Base-by-base conservation (phyloP, 2,329 filamentous ascomycete species). In the Neospermospora avenae region DNA sequence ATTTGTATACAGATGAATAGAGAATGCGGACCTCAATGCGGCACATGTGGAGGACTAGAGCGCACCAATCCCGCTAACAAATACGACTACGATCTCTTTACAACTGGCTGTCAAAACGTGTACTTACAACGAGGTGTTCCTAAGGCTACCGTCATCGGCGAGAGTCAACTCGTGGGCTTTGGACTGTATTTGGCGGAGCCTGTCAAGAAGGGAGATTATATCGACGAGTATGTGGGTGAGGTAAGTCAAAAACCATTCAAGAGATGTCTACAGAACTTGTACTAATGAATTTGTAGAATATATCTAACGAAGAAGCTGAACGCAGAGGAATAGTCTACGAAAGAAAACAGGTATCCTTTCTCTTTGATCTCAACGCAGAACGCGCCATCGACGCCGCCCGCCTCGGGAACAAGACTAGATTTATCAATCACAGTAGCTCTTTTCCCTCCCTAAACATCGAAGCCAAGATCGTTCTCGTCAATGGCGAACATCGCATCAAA, bases 151-250 rank as follows among this genome's bases (percentile, higher is more conserved):
- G 74, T 90, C 3, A 77, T 92, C 4, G 91, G 89, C 2, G 80
- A 86, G 57, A 92, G 88, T 49, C 84, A 85, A 62, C 81, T 93
- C 13, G 79, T 83, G 55, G 80, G 79, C 2, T 91, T 91, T 64
- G 91, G 90, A 0, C 78, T 95, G 0, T 93, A 89, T 70, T 81
- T 87, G 1, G 87, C 58, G 2, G 71, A 72, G 51, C 46, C 67
- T 2, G 66, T 69, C 7, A 59, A 59, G 24, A 70, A 82, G 61
- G 84, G 87, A 55, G 86, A 89, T n/a, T 93, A 89, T 66, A 79
- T 95, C 18, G 88, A 89, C 34, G 91, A 95, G 72, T 95, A 95
- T 71, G 85, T 85, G 1, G 91, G 91, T 49, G 91, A 95, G 72
- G 78, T 91, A 45, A 28, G 24, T 28, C 41, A 41, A 31, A n/a